Evolutionary conservation across 768 basidiomycete genomes (phyloP).

Genomic region (Coprinopsis sp.): DNA sequence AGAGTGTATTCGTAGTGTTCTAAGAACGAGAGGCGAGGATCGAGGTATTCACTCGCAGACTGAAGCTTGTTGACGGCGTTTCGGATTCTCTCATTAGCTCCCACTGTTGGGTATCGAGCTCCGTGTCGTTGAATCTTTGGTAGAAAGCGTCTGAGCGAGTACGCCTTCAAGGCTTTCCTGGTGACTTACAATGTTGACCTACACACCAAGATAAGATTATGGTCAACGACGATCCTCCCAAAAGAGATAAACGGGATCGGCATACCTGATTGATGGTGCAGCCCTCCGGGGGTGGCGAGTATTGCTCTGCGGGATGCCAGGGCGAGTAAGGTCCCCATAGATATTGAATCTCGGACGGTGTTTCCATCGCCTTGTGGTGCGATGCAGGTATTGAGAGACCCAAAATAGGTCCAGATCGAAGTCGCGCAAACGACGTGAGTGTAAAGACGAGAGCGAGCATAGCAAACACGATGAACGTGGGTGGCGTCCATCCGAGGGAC

Average conservation of each 20-base stretch:
- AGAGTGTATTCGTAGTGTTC: constrained; percentile 54
- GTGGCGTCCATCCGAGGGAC: neutral
- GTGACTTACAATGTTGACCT: constrained; percentile 59
- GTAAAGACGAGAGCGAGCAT: constrained; percentile 6
- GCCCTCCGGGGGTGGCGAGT: constrained; percentile 38
- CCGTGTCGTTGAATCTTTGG: constrained; percentile 76
- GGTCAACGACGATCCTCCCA: neutral
- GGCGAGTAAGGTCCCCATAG: constrained; percentile 64
- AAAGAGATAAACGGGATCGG: constrained; percentile 3
- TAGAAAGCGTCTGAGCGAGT: neutral
- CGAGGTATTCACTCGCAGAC: constrained; percentile 38
- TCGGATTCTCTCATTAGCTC: constrained; percentile 38
- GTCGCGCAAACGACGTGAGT: constrained; percentile 7
- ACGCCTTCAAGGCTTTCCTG: neutral
- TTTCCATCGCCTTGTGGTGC: neutral
- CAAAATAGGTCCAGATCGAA: neutral
- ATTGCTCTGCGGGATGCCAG: constrained; percentile 44
- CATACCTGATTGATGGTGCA: constrained; percentile 57
- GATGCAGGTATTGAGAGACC: neutral
- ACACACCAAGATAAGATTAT: neutral
- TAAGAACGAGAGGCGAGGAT: constrained; percentile 53
- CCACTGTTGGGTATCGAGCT: constrained; percentile 65
- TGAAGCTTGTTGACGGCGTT: constrained; percentile 51
- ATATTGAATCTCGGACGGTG: constrained; percentile 11
- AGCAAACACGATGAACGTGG: neutral